These are phyloP conservation scores for Lepidium didymum DNA, from an alignment of 345 rosid genomes.

Conservation along the genomic window DNA sequence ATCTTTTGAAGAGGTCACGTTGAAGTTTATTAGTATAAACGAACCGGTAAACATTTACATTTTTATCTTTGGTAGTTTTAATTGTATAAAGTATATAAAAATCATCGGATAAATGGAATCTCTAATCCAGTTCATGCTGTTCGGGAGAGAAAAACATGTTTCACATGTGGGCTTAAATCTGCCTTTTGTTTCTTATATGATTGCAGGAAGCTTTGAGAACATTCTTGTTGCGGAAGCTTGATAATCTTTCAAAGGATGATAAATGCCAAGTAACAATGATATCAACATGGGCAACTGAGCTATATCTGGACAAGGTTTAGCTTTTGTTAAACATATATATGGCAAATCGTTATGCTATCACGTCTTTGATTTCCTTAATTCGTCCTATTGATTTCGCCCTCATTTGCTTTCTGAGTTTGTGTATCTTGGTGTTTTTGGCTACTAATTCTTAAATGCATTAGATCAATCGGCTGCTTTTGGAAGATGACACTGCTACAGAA, in stretches of 20 bases:
- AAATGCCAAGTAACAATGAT: slow-evolving; percentile 97
- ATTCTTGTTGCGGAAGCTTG: slow-evolving; percentile 88
- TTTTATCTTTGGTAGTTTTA: not conserved
- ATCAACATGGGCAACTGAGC: slow-evolving; percentile 97
- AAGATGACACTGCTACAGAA: slow-evolving; percentile 85
- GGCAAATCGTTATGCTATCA: not conserved
- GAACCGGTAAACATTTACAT: slow-evolving; percentile 56
- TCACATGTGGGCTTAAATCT: not conserved
- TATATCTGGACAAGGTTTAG: slow-evolving; percentile 93
- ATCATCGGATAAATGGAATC: not conserved
- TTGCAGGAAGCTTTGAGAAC: slow-evolving; percentile 98
- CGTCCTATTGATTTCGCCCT: not conserved
- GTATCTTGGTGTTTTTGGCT: not conserved
- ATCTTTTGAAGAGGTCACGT: slow-evolving; percentile 93
- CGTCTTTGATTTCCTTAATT: not conserved
- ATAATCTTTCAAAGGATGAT: slow-evolving; percentile 85
- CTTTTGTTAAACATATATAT: slow-evolving; percentile 15
- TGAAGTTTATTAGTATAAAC: slow-evolving; percentile 77
- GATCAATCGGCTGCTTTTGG: slow-evolving; percentile 91
- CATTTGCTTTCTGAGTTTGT: not conserved
- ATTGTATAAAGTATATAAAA: not conserved
- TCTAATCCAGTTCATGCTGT: not conserved
- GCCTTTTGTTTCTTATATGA: slow-evolving; percentile 15
- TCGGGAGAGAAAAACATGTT: not conserved
- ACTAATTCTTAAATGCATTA: slow-evolving; percentile 16